phyloP scores from a whole-genome alignment of 352 stramenopile species.

The Phytophthora nicotianae region DNA sequence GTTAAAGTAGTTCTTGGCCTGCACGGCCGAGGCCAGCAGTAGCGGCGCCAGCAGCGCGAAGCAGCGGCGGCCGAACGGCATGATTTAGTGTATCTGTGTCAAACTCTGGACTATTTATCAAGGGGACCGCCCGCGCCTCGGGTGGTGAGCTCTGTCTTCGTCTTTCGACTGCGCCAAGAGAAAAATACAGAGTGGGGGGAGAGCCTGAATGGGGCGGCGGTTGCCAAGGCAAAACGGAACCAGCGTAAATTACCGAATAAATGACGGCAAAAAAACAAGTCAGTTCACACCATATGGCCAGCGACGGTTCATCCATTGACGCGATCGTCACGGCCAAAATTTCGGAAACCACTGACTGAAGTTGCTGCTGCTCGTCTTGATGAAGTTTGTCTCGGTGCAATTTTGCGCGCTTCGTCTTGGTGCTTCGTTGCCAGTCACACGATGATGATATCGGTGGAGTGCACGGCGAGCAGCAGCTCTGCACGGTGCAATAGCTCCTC shows the following conservation, averaged over 20 bases:
- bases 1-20: constrained; percentile 65
- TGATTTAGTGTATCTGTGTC: constrained; percentile 5
- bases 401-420: background rate
- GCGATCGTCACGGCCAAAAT: constrained; percentile 36
- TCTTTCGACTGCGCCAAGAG: constrained; percentile 32
- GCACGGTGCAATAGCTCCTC: background rate
- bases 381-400: constrained; percentile 17
- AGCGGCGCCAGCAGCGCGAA: constrained; percentile 16
- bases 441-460: background rate
- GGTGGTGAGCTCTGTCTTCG: constrained; percentile 29
- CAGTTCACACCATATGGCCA: constrained; percentile 28
- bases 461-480: background rate
- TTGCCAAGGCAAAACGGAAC: constrained; percentile 26
- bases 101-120: constrained; percentile 5
- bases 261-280: constrained; percentile 32
- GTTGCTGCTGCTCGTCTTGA: constrained; percentile 18
- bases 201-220: constrained; percentile 4
- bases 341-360: constrained; percentile 23
- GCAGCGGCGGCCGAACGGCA: constrained; percentile 12
- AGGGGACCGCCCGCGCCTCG: constrained; percentile 17
- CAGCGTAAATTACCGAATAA: constrained; percentile 32
- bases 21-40: constrained; percentile 29
- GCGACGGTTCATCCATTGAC: constrained; percentile 34
- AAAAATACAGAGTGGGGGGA: constrained; percentile 48
- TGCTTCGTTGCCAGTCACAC: background rate